Conservation (phyloP, 768 basidiomycete species). For the Mycena chlorophos region DNA sequence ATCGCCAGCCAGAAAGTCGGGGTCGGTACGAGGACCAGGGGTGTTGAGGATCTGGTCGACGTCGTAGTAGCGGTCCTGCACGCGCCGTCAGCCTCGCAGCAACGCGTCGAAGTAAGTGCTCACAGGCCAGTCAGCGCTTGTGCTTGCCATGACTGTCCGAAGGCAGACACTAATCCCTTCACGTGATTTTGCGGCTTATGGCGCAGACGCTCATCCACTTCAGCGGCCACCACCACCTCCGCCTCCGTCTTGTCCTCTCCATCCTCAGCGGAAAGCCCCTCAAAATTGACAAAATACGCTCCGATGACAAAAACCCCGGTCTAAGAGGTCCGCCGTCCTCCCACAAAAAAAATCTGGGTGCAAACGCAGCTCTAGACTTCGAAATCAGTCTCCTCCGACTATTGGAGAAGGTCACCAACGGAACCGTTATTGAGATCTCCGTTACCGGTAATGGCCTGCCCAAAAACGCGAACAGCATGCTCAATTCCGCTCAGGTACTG, state of each 20-base stretch:
- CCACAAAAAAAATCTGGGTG: neutral
- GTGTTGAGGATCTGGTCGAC: slow-evolving; percentile 85
- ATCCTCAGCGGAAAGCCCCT: slow-evolving; percentile 85
- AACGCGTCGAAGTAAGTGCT: slow-evolving; percentile 11
- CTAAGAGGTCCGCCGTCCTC: slow-evolving; percentile 61
- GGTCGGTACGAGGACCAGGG: slow-evolving; percentile 88
- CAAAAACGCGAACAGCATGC: slow-evolving; percentile 2
- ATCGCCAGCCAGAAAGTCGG: slow-evolving; percentile 78
- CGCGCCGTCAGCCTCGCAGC: neutral
- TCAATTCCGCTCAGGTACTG: slow-evolving; percentile 62
- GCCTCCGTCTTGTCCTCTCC: slow-evolving; percentile 85
- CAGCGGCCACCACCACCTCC: slow-evolving; percentile 79
- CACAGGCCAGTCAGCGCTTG: slow-evolving; percentile 41
- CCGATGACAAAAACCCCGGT: slow-evolving; percentile 93
- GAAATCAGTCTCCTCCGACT: slow-evolving; percentile 89
- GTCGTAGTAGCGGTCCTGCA: slow-evolving; percentile 65
- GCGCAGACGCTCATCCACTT: slow-evolving; percentile 54
- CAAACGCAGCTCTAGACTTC: slow-evolving; percentile 59
- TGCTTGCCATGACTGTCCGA: slow-evolving; percentile 7
- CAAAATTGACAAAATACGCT: slow-evolving; percentile 82
- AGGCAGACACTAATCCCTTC: slow-evolving; percentile 1
- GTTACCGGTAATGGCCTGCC: slow-evolving; percentile 66
- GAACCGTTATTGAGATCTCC: slow-evolving; percentile 92
- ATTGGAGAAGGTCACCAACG: slow-evolving; percentile 90
- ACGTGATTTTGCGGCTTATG: slow-evolving; percentile 37